A percentile compares a stretch with the other conserved stretches of the same genome.
These are phyloP conservation scores for Penicillium sp. DNA, from an alignment of 2,329 filamentous ascomycete genomes.

Conservation along the genomic window DNA sequence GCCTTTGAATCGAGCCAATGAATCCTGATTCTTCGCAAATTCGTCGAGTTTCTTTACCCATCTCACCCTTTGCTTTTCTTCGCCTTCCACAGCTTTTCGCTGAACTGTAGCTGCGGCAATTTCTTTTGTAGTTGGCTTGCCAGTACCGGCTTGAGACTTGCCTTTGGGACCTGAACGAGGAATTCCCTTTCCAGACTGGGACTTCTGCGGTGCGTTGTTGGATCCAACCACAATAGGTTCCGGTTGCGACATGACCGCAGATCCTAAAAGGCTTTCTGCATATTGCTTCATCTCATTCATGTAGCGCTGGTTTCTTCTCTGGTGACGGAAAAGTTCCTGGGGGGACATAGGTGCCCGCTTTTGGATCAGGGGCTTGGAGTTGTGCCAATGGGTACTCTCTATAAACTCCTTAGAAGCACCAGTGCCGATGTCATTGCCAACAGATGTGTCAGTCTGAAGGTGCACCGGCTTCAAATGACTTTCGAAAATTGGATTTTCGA, in stretches of 20 bases:
- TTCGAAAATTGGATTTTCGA: slow-evolving; percentile 27
- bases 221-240: slow-evolving; percentile 8
- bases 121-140: slow-evolving; percentile 2
- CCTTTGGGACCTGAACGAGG: background rate
- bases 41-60: slow-evolving; percentile 6
- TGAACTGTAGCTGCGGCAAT: slow-evolving; percentile 3
- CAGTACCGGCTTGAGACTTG: background rate
- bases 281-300: slow-evolving; percentile 64
- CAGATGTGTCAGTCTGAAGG: slow-evolving; percentile 14
- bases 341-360: slow-evolving; percentile 16
- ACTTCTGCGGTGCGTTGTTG: background rate
- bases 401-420: slow-evolving; percentile 22
- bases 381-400: slow-evolving; percentile 34
- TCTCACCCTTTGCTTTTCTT: slow-evolving; percentile 6
- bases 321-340: slow-evolving; percentile 18
- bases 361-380: slow-evolving; percentile 26
- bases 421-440: slow-evolving; percentile 3
- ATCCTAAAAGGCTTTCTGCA: slow-evolving; percentile 55
- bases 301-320: slow-evolving; percentile 53
- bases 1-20: slow-evolving; percentile 44
- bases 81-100: slow-evolving; percentile 4
- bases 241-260: background rate
- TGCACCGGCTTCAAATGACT: slow-evolving; percentile 23
- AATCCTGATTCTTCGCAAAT: slow-evolving; percentile 3
- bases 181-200: background rate